Base-by-base conservation (phyloP, 768 basidiomycete species). In the Termitomyces sp. region DNA sequence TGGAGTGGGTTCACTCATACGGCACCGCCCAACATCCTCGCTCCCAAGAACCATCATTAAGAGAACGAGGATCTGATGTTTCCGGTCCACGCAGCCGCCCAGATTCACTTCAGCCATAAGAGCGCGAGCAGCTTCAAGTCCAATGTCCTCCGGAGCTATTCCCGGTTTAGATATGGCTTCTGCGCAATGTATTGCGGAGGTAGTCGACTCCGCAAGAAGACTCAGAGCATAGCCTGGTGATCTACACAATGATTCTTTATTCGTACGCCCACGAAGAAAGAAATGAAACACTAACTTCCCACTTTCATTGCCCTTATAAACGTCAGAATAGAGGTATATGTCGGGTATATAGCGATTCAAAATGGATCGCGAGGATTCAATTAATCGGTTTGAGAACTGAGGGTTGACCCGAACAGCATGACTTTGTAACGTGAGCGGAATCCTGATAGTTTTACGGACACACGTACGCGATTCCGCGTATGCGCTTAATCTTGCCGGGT, bases 301-400 rank as follows among this genome's bases (percentile, higher is more conserved):
- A 63, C 93, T 95, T 61, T 98, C 97, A 18, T 93, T 91, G 7
- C 95, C 95, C 70, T 97, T 96, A 75, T 97, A 98, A 24, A 98
- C 95, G 62, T 99, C 97, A 4, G 97, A 96, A 71, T 98, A 96
- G 39, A 99, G 84, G 73, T 98, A 98, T 30, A 98, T 95, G 69
- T 99, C 97, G 37, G 97, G 96, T 58, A 98, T 97, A 71, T 91
- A 97, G 4, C 95, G 89, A 70, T 98, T 98, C 44, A 99, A 78
- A 24, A 99, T 80, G 2, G 93, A 95, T 39, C 97, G 87, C 18
- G 93, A 86, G 8, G 95, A 84, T 65, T 98, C 96, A 50, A 99
- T 97, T 88, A 98, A 93, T 39, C 97, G 84, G 71, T 97, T 97
- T 2, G 95, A 97, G 69, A 99, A 93, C 68, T 98, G 95, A 24